phyloP scores from a whole-genome alignment of 768 basidiomycete genomes.

The Mycena filopes region DNA sequence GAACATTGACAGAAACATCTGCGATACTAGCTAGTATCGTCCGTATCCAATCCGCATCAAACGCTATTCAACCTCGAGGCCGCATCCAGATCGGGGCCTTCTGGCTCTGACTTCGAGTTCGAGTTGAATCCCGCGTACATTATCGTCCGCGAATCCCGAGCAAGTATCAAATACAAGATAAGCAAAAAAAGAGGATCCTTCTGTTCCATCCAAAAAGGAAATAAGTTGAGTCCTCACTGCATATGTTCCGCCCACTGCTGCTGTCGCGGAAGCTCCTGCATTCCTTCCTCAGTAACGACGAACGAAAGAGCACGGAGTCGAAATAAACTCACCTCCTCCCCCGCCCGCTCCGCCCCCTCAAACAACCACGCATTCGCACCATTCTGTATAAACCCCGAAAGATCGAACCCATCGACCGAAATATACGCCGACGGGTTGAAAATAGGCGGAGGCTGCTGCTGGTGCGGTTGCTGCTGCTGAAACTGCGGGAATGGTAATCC shows the following conservation, averaged over 20 bases:
- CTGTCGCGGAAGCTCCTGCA: conserved; percentile 11
- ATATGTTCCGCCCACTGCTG: conserved; percentile 15
- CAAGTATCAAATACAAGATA: no score
- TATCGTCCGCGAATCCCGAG: no score
- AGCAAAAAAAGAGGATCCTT: no score
- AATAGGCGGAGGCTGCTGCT: background rate
- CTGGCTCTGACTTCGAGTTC: no score
- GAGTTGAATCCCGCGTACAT: no score
- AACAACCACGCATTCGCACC: conserved; percentile 36
- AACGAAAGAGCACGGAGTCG: background rate
- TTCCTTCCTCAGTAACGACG: background rate
- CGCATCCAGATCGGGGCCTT: no score
- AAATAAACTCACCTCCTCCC: conserved; percentile 10
- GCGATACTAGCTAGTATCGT: no score
- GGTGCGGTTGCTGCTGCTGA: background rate
- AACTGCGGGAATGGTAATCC: conserved; percentile 4
- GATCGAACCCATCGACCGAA: conserved; percentile 30
- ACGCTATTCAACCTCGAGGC: no score
- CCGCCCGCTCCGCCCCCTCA: conserved; percentile 21
- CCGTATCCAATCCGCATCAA: no score
- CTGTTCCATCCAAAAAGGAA: no score
- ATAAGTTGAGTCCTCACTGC: no score
- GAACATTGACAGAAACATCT: background rate
- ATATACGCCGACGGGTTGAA: conserved; percentile 24
- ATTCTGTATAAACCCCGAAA: conserved; percentile 32